Evolutionary conservation across 495 filamentous ascomycete genomes (phyloP).

Genomic region (Stereocaulon alpinum): DNA sequence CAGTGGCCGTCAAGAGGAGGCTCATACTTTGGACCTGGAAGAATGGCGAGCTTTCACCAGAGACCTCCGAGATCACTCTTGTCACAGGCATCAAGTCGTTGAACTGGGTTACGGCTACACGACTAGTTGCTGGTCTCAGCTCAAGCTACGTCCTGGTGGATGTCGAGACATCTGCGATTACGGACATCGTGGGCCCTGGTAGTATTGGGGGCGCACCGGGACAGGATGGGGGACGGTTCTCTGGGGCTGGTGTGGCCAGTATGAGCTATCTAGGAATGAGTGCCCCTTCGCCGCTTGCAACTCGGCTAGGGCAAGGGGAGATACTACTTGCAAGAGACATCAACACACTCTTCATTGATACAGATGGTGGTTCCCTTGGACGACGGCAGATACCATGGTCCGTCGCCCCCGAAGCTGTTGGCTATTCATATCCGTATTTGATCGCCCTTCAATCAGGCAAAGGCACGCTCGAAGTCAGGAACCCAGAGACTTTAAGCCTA

Average conservation of each 20-base stretch:
- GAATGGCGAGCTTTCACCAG: constrained; percentile 72
- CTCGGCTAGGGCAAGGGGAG: constrained; percentile 69
- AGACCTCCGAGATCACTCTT: constrained; percentile 67
- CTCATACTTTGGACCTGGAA: constrained; percentile 90
- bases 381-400: constrained; percentile 87
- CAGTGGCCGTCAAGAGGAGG: constrained; percentile 84
- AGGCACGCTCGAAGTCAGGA: constrained; percentile 81
- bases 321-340: constrained; percentile 89
- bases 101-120: constrained; percentile 80
- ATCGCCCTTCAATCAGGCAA: constrained; percentile 78
- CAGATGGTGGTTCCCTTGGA: constrained; percentile 68
- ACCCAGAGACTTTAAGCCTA: constrained; percentile 79
- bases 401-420: constrained; percentile 75
- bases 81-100: constrained; percentile 70
- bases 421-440: constrained; percentile 93
- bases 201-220: constrained; percentile 57
- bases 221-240: constrained; percentile 52
- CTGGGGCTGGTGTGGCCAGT: constrained; percentile 56
- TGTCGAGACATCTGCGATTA: constrained; percentile 56
- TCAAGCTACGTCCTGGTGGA: constrained; percentile 84
- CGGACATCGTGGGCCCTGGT: constrained; percentile 71
- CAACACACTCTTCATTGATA: constrained; percentile 84
- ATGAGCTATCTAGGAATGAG: constrained; percentile 91
- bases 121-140: constrained; percentile 76
- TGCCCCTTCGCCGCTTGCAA: constrained; percentile 80